Base-by-base conservation (phyloP, 2,329 filamentous ascomycete genomes). In the Aspergillus fijiensis region DNA sequence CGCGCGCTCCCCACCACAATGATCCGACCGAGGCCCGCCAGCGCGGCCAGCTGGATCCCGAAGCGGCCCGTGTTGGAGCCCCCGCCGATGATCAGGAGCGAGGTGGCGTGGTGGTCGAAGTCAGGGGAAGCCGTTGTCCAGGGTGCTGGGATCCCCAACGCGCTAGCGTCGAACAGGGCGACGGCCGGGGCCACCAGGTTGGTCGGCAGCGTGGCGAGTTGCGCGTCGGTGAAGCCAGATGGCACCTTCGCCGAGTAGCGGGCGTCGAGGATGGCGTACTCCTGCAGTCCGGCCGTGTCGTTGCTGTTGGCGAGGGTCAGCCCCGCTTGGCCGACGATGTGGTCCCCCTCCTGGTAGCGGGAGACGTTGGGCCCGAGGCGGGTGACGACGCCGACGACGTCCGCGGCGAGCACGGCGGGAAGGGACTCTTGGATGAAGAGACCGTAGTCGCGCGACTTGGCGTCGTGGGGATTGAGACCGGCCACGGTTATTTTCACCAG, bases 1-100 rank as follows among this genome's bases (percentile, higher is more conserved):
- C 72, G 71, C 12, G 70, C 61, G 2, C 73, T 73, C 25, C 71
- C 73, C 0, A 76, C 72, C 1, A 74, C 72, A 27, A 81, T 70
- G 48, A 80, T 78, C 5, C 60, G 69, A 0, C 76, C 77, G 47
- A 80, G 69, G 0, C 75, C 75, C 2, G 71, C 74, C 10, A 72
- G 60, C 6, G 56, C 53, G 33, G 68, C 63, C 11, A 72, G 59
- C 57, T 72, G 67, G 1, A 71, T 60, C 21, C 55, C 67, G 42
- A 70, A 66, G 50, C 63, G 60, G 11, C 69, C 69, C 48, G 61
- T 65, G 48, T 67, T 67, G 14, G 63, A 65, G 12, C 67, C 69
- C 5, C 70, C 68, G 2, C 70, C 70, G 50, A 72, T 35, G 16
- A 72, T 56, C 1, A 72, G 55, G 42, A 72, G 47, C 9, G 65